These are phyloP conservation scores for Ambrosia artemisiifolia DNA, from an alignment of 129 eudicot genomes.

Conservation along the genomic window DNA sequence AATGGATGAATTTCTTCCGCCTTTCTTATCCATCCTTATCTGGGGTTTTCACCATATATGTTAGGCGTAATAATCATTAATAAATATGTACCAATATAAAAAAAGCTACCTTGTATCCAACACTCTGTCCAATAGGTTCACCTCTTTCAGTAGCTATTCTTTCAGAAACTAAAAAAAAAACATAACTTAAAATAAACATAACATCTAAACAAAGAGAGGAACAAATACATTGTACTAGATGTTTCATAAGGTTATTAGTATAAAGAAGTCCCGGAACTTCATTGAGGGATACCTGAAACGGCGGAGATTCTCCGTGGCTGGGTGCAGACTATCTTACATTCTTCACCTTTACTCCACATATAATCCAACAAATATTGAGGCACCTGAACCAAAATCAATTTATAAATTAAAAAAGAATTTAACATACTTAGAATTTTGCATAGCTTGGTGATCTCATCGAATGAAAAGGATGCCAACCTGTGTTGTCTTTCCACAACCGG, in stretches of 20 bases:
- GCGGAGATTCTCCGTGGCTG: slow-evolving; percentile 96
- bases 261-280: background rate
- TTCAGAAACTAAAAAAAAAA: slow-evolving; percentile 67
- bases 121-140: slow-evolving; percentile 74
- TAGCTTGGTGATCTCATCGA: slow-evolving; percentile 8
- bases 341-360: slow-evolving; percentile 79
- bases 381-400: slow-evolving; percentile 42
- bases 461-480: slow-evolving; percentile 51
- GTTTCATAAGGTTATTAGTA: background rate
- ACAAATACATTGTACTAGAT: background rate
- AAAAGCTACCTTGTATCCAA: slow-evolving; percentile 82
- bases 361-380: slow-evolving; percentile 82
- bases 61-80: background rate
- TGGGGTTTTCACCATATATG: slow-evolving; percentile 27
- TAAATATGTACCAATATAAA: slow-evolving; percentile 5
- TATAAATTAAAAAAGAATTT: background rate
- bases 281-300: slow-evolving; percentile 55
- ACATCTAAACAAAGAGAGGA: background rate
- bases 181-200: slow-evolving; percentile 16
- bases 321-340: slow-evolving; percentile 89
- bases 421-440: background rate
- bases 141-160: slow-evolving; percentile 92
- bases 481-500: slow-evolving; percentile 98
- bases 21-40: slow-evolving; percentile 91
- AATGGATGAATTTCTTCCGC: slow-evolving; percentile 83